Conservation (phyloP, 2,329 filamentous ascomycete genomes). For the Sclerotinia subarctica region DNA sequence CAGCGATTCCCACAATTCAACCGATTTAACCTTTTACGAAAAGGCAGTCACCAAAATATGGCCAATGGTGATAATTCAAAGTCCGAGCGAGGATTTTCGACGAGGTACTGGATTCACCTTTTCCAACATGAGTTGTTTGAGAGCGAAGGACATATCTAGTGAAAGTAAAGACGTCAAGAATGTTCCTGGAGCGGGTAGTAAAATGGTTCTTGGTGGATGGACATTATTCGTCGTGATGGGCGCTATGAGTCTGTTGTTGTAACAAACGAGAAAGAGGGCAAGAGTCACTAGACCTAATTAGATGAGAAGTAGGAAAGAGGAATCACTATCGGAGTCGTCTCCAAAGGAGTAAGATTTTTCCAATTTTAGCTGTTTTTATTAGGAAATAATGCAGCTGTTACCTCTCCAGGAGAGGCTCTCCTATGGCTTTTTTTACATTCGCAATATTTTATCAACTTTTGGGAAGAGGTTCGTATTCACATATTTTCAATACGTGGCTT, state of each 20-base stretch:
- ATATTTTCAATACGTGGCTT: no score
- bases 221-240: background rate
- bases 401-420: no score
- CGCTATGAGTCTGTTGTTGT: background rate
- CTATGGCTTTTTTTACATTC: background rate
- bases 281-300: no score
- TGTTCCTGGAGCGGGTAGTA: background rate
- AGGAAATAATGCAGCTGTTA: no score
- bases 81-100: background rate
- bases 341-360: no score
- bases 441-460: background rate
- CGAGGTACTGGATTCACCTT: no score
- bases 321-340: no score
- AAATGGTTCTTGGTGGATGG: background rate
- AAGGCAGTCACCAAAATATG: conserved; percentile 2
- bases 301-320: background rate
- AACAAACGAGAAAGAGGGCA: background rate
- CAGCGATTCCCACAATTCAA: background rate
- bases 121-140: background rate
- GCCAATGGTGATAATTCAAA: conserved; percentile 11
- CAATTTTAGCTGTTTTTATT: no score
- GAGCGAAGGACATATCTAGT: background rate
- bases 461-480: no score
- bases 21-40: background rate
- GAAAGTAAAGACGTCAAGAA: background rate